Percentiles rank a stretch among this genome's conserved stretches.
Evolutionary conservation across 306 rosid genomes (phyloP).

Genomic region (Glycine soja): DNA sequence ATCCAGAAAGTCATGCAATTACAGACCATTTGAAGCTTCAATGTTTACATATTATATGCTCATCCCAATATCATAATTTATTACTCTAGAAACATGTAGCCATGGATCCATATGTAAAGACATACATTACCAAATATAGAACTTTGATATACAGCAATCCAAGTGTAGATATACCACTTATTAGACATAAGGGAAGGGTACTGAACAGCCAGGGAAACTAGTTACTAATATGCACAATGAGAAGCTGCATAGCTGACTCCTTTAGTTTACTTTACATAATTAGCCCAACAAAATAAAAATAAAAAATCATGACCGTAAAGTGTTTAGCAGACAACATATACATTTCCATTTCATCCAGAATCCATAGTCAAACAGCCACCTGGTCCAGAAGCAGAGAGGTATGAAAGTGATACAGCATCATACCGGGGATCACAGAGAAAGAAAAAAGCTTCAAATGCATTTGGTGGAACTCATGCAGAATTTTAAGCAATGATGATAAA

Average conservation of each 20-base stretch:
- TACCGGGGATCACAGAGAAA: not conserved
- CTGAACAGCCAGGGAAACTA: not conserved
- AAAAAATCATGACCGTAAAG: not conserved
- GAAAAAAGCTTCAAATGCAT: not conserved
- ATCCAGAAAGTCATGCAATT: too few species aligned
- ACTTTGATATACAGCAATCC: slow-evolving; percentile 10
- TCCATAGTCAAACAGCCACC: slow-evolving; percentile 27
- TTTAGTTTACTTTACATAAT: not conserved
- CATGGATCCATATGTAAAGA: too few species aligned
- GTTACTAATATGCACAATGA: not conserved
- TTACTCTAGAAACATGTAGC: too few species aligned
- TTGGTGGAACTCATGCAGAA: not conserved
- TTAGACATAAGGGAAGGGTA: not conserved
- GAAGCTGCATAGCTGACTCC: too few species aligned
- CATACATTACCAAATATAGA: not conserved
- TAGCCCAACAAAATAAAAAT: not conserved
- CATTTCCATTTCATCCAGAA: slow-evolving; percentile 9
- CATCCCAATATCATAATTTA: too few species aligned
- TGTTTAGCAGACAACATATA: not conserved
- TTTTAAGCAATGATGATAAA: not conserved
- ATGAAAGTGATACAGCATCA: not conserved
- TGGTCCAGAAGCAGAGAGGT: not conserved
- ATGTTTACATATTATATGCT: too few species aligned
- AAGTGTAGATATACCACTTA: not conserved
- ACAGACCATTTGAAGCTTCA: too few species aligned